A percentile compares a stretch with the other conserved stretches of the same genome.
phyloP scores from a whole-genome alignment of 495 filamentous ascomycete species.

The Penicillium subrubescens region DNA sequence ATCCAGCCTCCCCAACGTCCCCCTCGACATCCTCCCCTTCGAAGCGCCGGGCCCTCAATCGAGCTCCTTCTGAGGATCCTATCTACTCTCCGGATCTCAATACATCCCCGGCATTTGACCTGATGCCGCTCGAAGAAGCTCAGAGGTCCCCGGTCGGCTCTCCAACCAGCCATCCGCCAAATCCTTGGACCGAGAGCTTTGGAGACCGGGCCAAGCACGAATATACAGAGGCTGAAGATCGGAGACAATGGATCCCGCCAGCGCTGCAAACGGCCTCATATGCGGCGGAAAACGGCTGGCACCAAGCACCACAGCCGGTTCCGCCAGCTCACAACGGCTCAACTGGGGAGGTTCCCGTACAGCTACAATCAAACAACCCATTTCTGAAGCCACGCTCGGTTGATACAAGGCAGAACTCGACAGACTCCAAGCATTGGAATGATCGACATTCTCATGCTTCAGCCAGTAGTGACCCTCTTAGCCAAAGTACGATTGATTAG shows the following conservation, averaged over 20 bases:
- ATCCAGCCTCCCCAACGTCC: conserved; percentile 30
- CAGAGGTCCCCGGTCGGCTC: conserved; percentile 44
- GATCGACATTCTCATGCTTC: conserved; percentile 28
- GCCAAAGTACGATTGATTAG: conserved; percentile 33
- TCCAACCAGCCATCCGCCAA: conserved; percentile 31
- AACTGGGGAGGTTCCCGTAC: conserved; percentile 35
- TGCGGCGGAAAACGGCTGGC: conserved; percentile 31
- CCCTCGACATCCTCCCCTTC: conserved; percentile 37
- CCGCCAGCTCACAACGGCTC: conserved; percentile 9
- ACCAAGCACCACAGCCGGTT: conserved; percentile 3
- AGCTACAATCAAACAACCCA: conserved; percentile 48
- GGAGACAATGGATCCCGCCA: conserved; percentile 23
- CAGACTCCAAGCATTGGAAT: conserved; percentile 27
- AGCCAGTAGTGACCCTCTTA: conserved; percentile 30
- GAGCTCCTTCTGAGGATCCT: conserved; percentile 38
- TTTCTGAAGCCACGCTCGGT: conserved; percentile 37
- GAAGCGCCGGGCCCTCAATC: conserved; percentile 33
- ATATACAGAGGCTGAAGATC: conserved; percentile 8
- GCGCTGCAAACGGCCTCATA: conserved; percentile 32
- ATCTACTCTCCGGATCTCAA: conserved; percentile 48
- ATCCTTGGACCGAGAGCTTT: conserved; percentile 39
- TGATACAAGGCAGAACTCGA: conserved; percentile 25
- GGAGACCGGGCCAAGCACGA: conserved; percentile 21
- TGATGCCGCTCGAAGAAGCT: conserved; percentile 48
- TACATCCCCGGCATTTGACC: conserved; percentile 46